Base-by-base conservation (phyloP, 225 moss, liverwort and hornwort genomes). In the Bryoerythrophyllum caledonicum region DNA sequence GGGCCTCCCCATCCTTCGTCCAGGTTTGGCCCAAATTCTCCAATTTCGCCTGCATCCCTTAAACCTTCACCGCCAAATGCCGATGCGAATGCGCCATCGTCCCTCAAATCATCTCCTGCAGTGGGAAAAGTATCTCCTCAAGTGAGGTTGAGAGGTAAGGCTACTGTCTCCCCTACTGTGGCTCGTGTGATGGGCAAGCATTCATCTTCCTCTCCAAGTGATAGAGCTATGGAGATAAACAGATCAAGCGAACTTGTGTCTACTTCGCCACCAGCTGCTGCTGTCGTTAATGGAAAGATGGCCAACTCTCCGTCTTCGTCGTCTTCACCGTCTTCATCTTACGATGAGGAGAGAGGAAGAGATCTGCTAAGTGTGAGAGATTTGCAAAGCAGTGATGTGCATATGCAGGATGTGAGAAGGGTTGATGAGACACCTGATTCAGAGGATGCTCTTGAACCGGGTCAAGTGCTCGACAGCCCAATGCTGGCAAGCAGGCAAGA, bases 381-480 rank as follows among this genome's bases (percentile, higher is more conserved):
- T n/a, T n/a, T 72, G 69, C 75, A 78, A 73, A 84, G 83, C 79
- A 76, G 81, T 68, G 79, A 89, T 74, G 78, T 73, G 66, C 84
- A 62, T 27, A 83, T 91, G 84, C 82, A 82, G 84, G 92, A 94
- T 60, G 75, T 87, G 73, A 75, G 65, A 71, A 80, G 70, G 83
- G 82, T 70, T n/a, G n/a, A n/a, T n/a, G n/a, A n/a, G 63, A 46
- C 74, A 73, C 84, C 91, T 12, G 67, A 82, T 67, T 94, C 91
- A 16, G 92, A 94, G 58, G 94, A 91, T 75, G 88, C 80, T 55
- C 91, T 87, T 44, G 97, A 99, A 78, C 90, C 94, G 30, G 97
- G 94, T 41, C 94, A 99, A 78, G 51, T 99, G 68, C 80, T 88
- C 25, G 94, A 97, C 67, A 86, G 76, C 71, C 86, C 82, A 48